A percentile compares a stretch with the other conserved stretches of the same genome.
Evolutionary conservation across 495 filamentous ascomycete species (phyloP).

Genomic region (Acidiella bohemica): DNA sequence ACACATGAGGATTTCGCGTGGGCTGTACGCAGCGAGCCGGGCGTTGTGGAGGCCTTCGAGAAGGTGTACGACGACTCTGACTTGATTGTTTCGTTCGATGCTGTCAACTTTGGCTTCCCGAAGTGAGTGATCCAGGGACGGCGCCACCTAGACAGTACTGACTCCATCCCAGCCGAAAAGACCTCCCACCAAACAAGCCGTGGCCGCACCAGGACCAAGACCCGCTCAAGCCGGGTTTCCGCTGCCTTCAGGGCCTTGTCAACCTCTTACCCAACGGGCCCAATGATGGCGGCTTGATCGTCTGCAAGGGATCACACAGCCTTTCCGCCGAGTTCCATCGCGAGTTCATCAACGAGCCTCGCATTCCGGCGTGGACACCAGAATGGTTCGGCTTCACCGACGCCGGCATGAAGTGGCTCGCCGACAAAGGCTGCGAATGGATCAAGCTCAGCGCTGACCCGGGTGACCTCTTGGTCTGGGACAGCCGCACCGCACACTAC

Average conservation of each 20-base stretch:
- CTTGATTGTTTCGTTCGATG: slow-evolving; percentile 36
- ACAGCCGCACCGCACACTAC: slow-evolving; percentile 33
- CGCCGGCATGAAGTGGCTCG: slow-evolving; percentile 31
- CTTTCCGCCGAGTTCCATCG: slow-evolving; percentile 31
- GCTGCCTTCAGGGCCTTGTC: slow-evolving; percentile 37
- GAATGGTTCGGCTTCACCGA: slow-evolving; percentile 30
- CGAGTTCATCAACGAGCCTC: slow-evolving; percentile 28
- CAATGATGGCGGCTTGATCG: slow-evolving; percentile 32
- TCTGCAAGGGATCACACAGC: slow-evolving; percentile 30
- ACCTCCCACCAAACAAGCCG: slow-evolving; percentile 31
- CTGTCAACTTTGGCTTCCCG: slow-evolving; percentile 31
- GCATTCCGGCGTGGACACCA: slow-evolving; percentile 26
- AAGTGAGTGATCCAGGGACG: slow-evolving; percentile 9
- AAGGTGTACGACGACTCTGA: slow-evolving; percentile 33
- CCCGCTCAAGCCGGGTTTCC: slow-evolving; percentile 32
- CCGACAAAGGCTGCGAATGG: slow-evolving; percentile 28
- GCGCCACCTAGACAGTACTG: too few relatives aligned
- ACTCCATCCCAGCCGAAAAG: slow-evolving; percentile 20
- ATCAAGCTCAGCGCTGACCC: slow-evolving; percentile 31
- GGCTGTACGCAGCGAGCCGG: slow-evolving; percentile 32
- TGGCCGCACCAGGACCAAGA: slow-evolving; percentile 39
- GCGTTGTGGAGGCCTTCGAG: slow-evolving; percentile 31
- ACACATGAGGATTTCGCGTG: slow-evolving; percentile 35
- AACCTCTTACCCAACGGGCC: slow-evolving; percentile 34
- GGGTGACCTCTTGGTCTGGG: slow-evolving; percentile 34